Evolutionary conservation across 148 eudicot genomes (phyloP), one percentile per base, ranked within the genome.

Genomic region (Rhododendron kiyosumense): DNA sequence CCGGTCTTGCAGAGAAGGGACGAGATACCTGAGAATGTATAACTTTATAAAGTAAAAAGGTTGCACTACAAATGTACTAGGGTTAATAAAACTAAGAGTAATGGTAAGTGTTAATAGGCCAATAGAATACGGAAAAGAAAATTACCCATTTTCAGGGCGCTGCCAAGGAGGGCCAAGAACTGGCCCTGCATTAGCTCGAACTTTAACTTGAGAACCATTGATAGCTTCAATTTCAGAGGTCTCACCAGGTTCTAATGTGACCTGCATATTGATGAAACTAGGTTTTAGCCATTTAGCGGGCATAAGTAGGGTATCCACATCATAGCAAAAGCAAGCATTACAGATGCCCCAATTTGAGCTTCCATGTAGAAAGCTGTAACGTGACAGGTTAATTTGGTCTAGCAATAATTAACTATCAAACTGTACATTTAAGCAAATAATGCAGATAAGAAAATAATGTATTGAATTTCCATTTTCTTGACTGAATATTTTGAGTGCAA

Each of bases 111-210:
- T 48, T 43, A 45, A 14, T 32, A 45, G 15, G 15, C 63, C 78
- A 54, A n/a, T 2, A 24, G 15, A 78, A 32, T 7, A 69, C 24
- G 30, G 76, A 6, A 81, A 51, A 36, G 80, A 52, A 82, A 69
- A 45, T 38, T 89, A 96, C 99, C 99, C 99, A 82, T 97, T 97
- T 89, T 97, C 99, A 81, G 99, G 99, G 26, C 98, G 96, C 88
- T 97, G 98, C 99, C 98, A 97, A 87, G 99, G 98, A 84, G 99
- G 99, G 81, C 99, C 99, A 43, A 97, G 91, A 89, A 97, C 93
- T 52, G 99, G 98, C 83, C 99, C 99, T 17, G 96, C 89, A 88
- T 98, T 97, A 38, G 99, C 98, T 74, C 85, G 90, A 38, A 93
- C 85, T 87, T 43, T 88, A 59, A 93, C 96, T 43, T 69, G 88